Evolutionary conservation across 2,329 filamentous ascomycete species (phyloP).

Genomic region (Epichloe scottii): DNA sequence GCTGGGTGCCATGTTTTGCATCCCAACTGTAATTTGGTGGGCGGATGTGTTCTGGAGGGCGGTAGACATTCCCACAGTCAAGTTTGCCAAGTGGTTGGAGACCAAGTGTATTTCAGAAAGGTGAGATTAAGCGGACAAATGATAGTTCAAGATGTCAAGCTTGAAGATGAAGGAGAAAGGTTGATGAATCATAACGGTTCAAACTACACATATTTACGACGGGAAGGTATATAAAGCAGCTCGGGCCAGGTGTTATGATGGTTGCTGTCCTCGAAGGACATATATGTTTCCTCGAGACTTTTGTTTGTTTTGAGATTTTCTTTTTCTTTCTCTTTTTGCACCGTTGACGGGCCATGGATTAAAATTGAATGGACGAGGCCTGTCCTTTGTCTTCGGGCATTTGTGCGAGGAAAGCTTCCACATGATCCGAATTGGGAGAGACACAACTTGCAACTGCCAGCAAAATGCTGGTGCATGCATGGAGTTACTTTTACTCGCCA

Average conservation of each 20-base stretch:
- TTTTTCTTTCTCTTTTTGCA: not conserved
- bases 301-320: not conserved
- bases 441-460: too few relatives aligned
- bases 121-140: constrained; percentile 3
- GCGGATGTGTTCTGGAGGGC: constrained; percentile 44
- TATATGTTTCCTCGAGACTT: not conserved
- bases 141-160: not conserved
- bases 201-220: not conserved
- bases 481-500: too few relatives aligned
- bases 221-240: not conserved
- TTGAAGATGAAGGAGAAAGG: not conserved
- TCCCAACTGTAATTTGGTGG: constrained; percentile 40
- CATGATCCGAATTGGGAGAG: too few relatives aligned
- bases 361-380: too few relatives aligned
- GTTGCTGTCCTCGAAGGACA: not conserved
- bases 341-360: too few relatives aligned
- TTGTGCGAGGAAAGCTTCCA: too few relatives aligned
- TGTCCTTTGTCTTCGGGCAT: too few relatives aligned
- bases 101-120: constrained; percentile 24
- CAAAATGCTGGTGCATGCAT: too few relatives aligned
- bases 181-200: not conserved
- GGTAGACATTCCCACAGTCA: constrained; percentile 43
- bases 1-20: constrained; percentile 33
- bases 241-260: not conserved
- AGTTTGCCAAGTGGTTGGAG: constrained; percentile 45